Evolutionary conservation across 495 filamentous ascomycete genomes (phyloP).

Genomic region (Neurospora sp.): DNA sequence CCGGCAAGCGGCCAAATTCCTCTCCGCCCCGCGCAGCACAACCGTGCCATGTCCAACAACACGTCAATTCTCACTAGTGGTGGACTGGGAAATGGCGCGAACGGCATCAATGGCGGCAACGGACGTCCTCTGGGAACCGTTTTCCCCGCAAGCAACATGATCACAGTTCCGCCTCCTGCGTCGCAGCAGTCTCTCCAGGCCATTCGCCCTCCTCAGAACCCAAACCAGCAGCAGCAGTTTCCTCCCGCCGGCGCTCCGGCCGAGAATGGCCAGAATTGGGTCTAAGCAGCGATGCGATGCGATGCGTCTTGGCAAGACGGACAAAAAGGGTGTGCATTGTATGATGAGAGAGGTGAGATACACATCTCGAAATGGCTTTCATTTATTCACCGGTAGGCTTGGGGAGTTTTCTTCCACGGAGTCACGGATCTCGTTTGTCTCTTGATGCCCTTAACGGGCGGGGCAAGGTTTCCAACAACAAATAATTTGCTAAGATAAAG

Average conservation of each 20-base stretch:
- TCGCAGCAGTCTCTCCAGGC: conserved; percentile 11
- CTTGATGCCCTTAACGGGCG: background rate
- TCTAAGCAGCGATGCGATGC: conserved; percentile 8
- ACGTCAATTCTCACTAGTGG: conserved; percentile 17
- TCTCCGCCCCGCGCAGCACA: conserved; percentile 20
- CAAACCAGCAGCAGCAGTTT: conserved; percentile 16
- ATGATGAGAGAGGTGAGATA: conserved; percentile 14
- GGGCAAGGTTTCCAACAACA: background rate
- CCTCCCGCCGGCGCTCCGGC: background rate
- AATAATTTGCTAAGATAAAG: background rate
- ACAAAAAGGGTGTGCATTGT: conserved; percentile 20
- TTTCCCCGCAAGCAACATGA: conserved; percentile 18
- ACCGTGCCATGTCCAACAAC: conserved; percentile 23
- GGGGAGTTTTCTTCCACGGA: conserved; percentile 15
- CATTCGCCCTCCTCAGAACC: background rate
- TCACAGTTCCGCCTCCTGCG: conserved; percentile 17
- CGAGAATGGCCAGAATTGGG: conserved; percentile 22
- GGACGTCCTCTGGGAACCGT: conserved; percentile 13
- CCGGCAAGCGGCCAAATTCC: conserved; percentile 31
- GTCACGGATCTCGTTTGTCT: background rate
- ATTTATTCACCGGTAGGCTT: conserved; percentile 11
- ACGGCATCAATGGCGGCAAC: conserved; percentile 21
- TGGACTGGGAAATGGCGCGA: conserved; percentile 17
- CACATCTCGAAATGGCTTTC: conserved; percentile 12
- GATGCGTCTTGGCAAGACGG: background rate